Conservation (phyloP, 2,329 filamentous ascomycete genomes). For the Didymella arachidicola region DNA sequence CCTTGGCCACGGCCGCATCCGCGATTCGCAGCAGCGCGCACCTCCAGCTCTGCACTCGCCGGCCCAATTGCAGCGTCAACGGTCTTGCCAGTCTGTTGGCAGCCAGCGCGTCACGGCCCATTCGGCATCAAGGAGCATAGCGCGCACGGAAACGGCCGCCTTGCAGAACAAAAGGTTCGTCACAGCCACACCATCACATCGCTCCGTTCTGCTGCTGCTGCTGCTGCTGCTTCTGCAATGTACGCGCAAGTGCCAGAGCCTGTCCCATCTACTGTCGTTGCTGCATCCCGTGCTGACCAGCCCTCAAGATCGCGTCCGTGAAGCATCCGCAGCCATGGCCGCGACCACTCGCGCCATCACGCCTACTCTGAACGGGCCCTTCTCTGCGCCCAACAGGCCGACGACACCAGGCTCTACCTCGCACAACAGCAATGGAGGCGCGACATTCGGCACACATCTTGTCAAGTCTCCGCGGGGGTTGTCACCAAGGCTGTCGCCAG, state of each 20-base stretch:
- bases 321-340: conserved; percentile 49
- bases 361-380: conserved; percentile 52
- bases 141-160: conserved; percentile 25
- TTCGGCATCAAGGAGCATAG: conserved; percentile 7
- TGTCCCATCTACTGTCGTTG: background rate
- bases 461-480: conserved; percentile 54
- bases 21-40: conserved; percentile 19
- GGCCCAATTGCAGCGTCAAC: conserved; percentile 30
- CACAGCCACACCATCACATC: conserved; percentile 10
- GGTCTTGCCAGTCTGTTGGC: conserved; percentile 24
- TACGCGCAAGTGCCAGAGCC: background rate
- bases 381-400: conserved; percentile 50
- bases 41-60: conserved; percentile 14
- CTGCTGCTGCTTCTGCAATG: background rate
- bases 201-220: background rate
- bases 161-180: conserved; percentile 36
- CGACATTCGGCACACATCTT: conserved; percentile 49
- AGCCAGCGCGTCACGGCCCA: conserved; percentile 17
- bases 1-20: conserved; percentile 25
- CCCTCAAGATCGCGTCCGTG: conserved; percentile 11
- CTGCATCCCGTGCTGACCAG: conserved; percentile 21
- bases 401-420: conserved; percentile 50
- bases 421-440: conserved; percentile 37
- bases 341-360: conserved; percentile 55
- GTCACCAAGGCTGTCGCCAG: conserved; percentile 52